Conservation (phyloP, 257 asterid species). For the Cruciata laevipes region DNA sequence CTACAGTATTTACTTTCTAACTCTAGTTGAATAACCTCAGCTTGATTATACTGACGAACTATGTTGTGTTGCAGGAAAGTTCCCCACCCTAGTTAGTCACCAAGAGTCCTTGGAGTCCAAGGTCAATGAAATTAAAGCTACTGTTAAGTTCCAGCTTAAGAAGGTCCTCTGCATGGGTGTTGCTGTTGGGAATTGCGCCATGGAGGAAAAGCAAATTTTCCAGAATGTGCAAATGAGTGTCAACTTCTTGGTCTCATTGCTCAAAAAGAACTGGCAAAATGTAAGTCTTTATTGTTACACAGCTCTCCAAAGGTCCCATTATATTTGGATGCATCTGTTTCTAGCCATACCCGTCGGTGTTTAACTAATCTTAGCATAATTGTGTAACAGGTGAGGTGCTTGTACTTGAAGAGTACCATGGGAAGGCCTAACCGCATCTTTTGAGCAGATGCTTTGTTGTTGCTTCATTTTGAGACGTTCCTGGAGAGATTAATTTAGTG, state of each 20-base stretch:
- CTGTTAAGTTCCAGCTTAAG: slow-evolving; percentile 32
- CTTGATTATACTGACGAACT: background rate
- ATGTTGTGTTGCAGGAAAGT: slow-evolving; percentile 22
- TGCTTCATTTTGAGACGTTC: slow-evolving; percentile 4
- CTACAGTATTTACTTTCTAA: background rate
- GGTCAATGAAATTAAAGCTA: slow-evolving; percentile 29
- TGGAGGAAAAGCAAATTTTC: slow-evolving; percentile 35
- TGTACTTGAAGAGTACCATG: slow-evolving; percentile 33
- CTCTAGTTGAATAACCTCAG: background rate
- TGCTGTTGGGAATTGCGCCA: slow-evolving; percentile 32
- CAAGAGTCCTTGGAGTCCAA: slow-evolving; percentile 32
- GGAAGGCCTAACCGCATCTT: slow-evolving; percentile 25
- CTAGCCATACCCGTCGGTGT: background rate
- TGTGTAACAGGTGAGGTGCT: slow-evolving; percentile 27
- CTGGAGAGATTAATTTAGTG: background rate
- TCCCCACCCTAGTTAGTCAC: slow-evolving; percentile 29
- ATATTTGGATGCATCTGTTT: background rate
- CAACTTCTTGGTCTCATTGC: slow-evolving; percentile 28
- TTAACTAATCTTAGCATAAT: background rate
- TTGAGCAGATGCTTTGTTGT: slow-evolving; percentile 15
- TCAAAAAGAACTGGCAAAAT: slow-evolving; percentile 30
- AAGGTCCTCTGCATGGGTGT: slow-evolving; percentile 38
- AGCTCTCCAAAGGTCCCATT: background rate
- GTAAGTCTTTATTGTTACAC: slow-evolving; percentile 12
- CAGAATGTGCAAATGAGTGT: slow-evolving; percentile 37